Percentiles rank a stretch among this genome's conserved stretches.
phyloP scores from a whole-genome alignment of 1,139 yeast species.

The Taphrina communis region DNA sequence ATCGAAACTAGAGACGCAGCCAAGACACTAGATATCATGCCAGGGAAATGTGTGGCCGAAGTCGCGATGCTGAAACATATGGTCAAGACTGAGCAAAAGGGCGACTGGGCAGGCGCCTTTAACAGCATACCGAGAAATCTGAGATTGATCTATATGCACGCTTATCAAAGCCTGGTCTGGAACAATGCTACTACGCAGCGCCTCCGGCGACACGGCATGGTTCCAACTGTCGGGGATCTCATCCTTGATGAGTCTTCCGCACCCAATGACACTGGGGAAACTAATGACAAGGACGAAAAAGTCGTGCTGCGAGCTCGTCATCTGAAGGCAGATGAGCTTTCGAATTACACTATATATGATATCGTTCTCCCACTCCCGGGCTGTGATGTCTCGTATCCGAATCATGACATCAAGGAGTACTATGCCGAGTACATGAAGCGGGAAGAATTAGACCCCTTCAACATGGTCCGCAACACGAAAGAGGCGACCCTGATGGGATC shows the following conservation, averaged over 20 bases:
- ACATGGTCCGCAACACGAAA: slow-evolving; percentile 81
- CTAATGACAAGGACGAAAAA: slow-evolving; percentile 48
- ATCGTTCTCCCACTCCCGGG: slow-evolving; percentile 95
- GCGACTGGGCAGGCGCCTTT: slow-evolving; percentile 73
- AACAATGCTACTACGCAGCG: slow-evolving; percentile 82
- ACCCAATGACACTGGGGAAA: slow-evolving; percentile 33
- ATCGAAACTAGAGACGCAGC: slow-evolving; percentile 70
- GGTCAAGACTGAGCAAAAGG: slow-evolving; percentile 53
- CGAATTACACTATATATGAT: slow-evolving; percentile 73
- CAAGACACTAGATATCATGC: slow-evolving; percentile 74
- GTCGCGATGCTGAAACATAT: slow-evolving; percentile 69
- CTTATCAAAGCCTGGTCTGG: slow-evolving; percentile 97
- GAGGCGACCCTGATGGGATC: slow-evolving; percentile 94
- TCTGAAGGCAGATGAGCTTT: slow-evolving; percentile 67
- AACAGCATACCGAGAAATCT: slow-evolving; percentile 80
- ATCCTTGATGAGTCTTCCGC: slow-evolving; percentile 55
- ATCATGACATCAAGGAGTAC: slow-evolving; percentile 65
- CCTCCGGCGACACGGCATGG: slow-evolving; percentile 70
- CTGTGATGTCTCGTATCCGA: slow-evolving; percentile 81
- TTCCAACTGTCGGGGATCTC: slow-evolving; percentile 81
- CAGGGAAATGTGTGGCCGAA: slow-evolving; percentile 87
- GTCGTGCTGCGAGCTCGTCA: slow-evolving; percentile 59
- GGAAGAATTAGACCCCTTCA: slow-evolving; percentile 81
- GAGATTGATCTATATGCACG: slow-evolving; percentile 94
- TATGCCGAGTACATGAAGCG: slow-evolving; percentile 76